Base-by-base conservation (phyloP, 441 rosid species). In the Gossypium davidsonii region DNA sequence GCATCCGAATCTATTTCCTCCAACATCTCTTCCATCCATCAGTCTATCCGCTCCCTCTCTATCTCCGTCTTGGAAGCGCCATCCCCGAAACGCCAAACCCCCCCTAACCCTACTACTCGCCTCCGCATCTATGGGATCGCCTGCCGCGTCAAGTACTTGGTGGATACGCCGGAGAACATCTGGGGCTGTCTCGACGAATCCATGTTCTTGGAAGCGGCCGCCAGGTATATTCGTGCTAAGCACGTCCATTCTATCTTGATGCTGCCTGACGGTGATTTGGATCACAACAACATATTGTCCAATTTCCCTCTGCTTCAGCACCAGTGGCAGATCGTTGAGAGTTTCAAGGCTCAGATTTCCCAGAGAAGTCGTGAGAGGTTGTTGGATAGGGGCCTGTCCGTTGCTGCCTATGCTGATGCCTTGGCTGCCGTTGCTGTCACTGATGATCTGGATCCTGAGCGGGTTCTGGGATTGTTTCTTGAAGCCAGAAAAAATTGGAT, bases 241-340 rank as follows among this genome's bases (percentile, higher is more conserved):
- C 94, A 90, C 74, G 98, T 94, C 49, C 97, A 94, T 72, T 77
- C 72, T 69, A 83, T 80, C 63, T 74, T 87, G 73, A 73, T 81
- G 6, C 39, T 71, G 52, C 80, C 72, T 31, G 77, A 70, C 44
- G 81, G 74, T 55, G 89, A 83, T 48, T 76, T 79, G 44, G 91
- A 87, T 80, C 83, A 85, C 71, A 78, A 76, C 77, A 86, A 82
- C 61, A 81, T 90, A n/a, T 76, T 90, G 76, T 82, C 91, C 56
- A 91, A 88, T 74, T 93, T 93, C 67, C 97, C 99, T 34, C 81
- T 93, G 12, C 77, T 95, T 74, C 96, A 94, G 81, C 99, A 94
- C 70, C 99, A 94, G 78, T 94, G 97, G 93, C 99, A 94, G 94
- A 95, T 92, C 59, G 98, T 92, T 21, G 99, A 92, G 93, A 85